phyloP scores from a whole-genome alignment of 1,284 basidiomycete genomes.

The Neolentinus lepideus region DNA sequence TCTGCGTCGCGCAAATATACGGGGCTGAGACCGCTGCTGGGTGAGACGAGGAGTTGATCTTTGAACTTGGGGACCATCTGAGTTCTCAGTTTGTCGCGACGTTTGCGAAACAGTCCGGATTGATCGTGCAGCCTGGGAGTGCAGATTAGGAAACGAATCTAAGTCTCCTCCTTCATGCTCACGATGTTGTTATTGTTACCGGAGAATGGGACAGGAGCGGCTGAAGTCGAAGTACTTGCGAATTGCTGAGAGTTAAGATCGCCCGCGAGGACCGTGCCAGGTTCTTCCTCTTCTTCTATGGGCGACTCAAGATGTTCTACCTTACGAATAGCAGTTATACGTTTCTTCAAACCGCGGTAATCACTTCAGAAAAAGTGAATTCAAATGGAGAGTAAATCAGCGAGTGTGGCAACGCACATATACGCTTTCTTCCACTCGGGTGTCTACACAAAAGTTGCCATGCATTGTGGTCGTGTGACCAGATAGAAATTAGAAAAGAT shows the following conservation, averaged over 20 bases:
- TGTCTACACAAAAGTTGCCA: constrained; percentile 32
- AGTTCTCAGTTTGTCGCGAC: background rate
- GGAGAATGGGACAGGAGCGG: background rate
- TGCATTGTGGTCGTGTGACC: background rate
- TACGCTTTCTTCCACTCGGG: constrained; percentile 82
- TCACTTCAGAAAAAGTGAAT: constrained; percentile 29
- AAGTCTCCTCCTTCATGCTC: background rate
- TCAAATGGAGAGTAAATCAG: background rate
- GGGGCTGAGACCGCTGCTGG: background rate
- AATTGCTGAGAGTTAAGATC: background rate
- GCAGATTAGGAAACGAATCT: background rate
- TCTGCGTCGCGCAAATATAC: constrained; percentile 3
- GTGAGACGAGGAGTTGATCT: background rate
- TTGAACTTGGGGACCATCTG: background rate
- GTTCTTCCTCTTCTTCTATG: background rate
- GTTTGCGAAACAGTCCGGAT: background rate
- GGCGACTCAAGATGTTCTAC: constrained; percentile 12
- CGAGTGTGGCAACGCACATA: constrained; percentile 43
- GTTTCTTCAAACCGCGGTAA: constrained; percentile 66
- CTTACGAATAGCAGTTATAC: constrained; percentile 50
- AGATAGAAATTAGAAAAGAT: background rate
- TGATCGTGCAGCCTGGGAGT: background rate
- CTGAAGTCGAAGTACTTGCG: background rate
- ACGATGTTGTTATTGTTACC: background rate
- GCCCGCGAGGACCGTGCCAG: background rate